Percentiles rank a stretch among this genome's conserved stretches.
Conservation (phyloP, 129 eudicot species). For the Arctium lappa region DNA sequence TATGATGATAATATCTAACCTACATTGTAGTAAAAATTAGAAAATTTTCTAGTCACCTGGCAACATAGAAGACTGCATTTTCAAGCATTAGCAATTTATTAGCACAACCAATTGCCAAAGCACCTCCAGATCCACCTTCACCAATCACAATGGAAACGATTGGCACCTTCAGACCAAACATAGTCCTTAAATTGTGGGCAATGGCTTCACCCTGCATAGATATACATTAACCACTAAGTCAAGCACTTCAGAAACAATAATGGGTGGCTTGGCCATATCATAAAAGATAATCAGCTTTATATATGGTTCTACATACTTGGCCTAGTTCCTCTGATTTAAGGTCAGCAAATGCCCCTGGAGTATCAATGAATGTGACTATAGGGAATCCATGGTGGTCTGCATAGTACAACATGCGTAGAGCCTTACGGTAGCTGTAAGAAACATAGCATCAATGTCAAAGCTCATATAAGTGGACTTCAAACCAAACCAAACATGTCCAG, state of each 20-base stretch:
- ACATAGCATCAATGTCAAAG: constrained; percentile 1
- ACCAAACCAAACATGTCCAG: neutral
- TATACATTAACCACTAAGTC: constrained; percentile 7
- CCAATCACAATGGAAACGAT: constrained; percentile 79
- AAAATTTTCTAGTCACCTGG: constrained; percentile 54
- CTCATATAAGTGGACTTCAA: neutral
- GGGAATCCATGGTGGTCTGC: constrained; percentile 99
- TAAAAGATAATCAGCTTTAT: neutral
- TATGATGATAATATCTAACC: neutral
- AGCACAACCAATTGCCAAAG: constrained; percentile 81
- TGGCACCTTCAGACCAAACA: constrained; percentile 92
- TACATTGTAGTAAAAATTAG: neutral
- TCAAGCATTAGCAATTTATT: constrained; percentile 79
- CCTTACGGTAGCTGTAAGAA: constrained; percentile 67
- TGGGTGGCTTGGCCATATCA: neutral
- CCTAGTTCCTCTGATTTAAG: constrained; percentile 78
- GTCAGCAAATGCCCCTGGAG: constrained; percentile 98
- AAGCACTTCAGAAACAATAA: neutral
- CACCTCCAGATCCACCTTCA: constrained; percentile 96
- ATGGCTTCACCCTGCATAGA: constrained; percentile 85
- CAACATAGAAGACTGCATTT: constrained; percentile 83
- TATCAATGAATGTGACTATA: constrained; percentile 83
- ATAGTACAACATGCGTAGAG: constrained; percentile 81
- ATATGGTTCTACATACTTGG: constrained; percentile 54
- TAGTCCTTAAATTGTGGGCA: constrained; percentile 75